These are phyloP conservation scores for Dipodascus geniculatus DNA, from an alignment of 805 yeast species.

Conservation along the genomic window DNA sequence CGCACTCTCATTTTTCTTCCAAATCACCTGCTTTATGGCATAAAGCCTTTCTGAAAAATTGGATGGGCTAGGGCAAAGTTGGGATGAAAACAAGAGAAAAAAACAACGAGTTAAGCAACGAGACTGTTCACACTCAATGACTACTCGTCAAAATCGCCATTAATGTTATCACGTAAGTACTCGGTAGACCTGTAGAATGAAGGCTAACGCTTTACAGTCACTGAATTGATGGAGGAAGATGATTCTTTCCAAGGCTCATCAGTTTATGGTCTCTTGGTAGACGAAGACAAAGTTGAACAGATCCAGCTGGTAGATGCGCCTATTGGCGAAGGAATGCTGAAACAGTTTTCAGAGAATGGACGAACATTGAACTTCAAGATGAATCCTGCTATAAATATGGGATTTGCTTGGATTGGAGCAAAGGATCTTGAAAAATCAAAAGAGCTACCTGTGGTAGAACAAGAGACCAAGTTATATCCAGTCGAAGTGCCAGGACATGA, in stretches of 20 bases:
- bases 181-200: no score
- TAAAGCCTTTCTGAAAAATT: not conserved
- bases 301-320: conserved; percentile 17
- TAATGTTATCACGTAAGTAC: not conserved
- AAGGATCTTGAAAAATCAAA: conserved; percentile 1
- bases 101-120: not conserved
- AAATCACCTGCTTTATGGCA: no score
- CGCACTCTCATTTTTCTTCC: not conserved
- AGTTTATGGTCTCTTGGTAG: not conserved
- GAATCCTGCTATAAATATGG: conserved; percentile 14
- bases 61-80: not conserved
- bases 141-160: not conserved
- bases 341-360: conserved; percentile 12
- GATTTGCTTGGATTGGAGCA: conserved; percentile 20
- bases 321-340: conserved; percentile 16
- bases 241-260: not conserved
- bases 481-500: conserved; percentile 10
- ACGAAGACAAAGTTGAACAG: conserved; percentile 3
- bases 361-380: conserved; percentile 19
- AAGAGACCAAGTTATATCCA: conserved; percentile 15
- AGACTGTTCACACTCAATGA: not conserved
- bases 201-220: not conserved
- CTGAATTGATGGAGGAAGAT: not conserved
- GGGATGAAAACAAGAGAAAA: not conserved
- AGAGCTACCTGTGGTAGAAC: conserved; percentile 4